phyloP scores from a whole-genome alignment of 2,329 filamentous ascomycete species.

The Dendryphion nanum region DNA sequence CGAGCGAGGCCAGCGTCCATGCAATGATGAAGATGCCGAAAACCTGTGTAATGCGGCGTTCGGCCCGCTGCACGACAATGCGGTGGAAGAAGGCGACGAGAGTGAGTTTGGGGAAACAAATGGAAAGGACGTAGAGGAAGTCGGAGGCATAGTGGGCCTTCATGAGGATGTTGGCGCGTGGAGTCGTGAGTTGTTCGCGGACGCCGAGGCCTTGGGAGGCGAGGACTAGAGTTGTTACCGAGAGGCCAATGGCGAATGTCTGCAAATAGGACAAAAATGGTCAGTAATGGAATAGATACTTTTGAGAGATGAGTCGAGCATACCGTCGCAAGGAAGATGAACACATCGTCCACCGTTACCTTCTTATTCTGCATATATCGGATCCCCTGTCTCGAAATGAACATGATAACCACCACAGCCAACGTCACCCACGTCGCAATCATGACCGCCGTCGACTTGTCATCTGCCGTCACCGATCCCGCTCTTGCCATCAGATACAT shows the following conservation, averaged over 20 bases:
- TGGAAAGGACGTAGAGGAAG: slow-evolving; percentile 29
- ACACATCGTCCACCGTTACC: slow-evolving; percentile 24
- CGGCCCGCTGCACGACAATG: slow-evolving; percentile 13
- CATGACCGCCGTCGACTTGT: slow-evolving; percentile 20
- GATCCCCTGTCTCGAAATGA: slow-evolving; percentile 25
- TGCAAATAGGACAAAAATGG: slow-evolving; percentile 8
- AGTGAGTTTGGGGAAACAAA: slow-evolving; percentile 32
- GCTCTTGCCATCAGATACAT: slow-evolving; percentile 8
- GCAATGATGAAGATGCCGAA: slow-evolving; percentile 19
- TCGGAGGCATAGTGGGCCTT: slow-evolving; percentile 33
- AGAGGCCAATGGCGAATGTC: slow-evolving; percentile 27
- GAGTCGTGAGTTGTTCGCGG: slow-evolving; percentile 11
- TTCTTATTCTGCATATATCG: slow-evolving; percentile 24
- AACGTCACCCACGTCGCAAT: slow-evolving; percentile 26
- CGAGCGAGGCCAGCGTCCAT: slow-evolving; percentile 27
- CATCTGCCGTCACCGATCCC: slow-evolving; percentile 5
- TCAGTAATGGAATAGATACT: background rate
- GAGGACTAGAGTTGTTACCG: slow-evolving; percentile 21
- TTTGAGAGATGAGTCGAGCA: slow-evolving; percentile 2
- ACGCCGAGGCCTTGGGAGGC: slow-evolving; percentile 25
- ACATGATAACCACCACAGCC: slow-evolving; percentile 19
- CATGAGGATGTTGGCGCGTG: slow-evolving; percentile 21
- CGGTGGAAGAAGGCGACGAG: slow-evolving; percentile 27
- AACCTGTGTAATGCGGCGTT: slow-evolving; percentile 14
- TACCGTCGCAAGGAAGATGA: slow-evolving; percentile 33